phyloP scores from a whole-genome alignment of 805 yeast genomes.

The Candida nemodendra region DNA sequence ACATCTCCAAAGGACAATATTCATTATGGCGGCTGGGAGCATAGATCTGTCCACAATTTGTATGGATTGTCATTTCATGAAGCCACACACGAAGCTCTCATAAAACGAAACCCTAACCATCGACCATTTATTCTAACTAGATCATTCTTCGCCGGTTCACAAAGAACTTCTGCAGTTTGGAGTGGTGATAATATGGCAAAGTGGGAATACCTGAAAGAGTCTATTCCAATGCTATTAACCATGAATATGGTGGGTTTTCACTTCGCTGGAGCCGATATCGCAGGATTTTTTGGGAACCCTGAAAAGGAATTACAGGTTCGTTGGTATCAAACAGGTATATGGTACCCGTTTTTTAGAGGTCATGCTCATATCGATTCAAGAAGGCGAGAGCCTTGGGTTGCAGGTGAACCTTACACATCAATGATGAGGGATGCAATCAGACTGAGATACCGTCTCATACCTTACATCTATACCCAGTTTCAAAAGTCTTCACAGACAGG shows the following conservation, averaged over 20 bases:
- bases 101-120: slow-evolving; percentile 45
- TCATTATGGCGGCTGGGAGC: slow-evolving; percentile 82
- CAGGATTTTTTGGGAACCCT: slow-evolving; percentile 95
- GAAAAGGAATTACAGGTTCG: slow-evolving; percentile 73
- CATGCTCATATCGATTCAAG: slow-evolving; percentile 95
- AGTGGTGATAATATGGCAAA: slow-evolving; percentile 94
- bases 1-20: slow-evolving; percentile 78
- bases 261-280: slow-evolving; percentile 94
- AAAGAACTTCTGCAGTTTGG: slow-evolving; percentile 92
- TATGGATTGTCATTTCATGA: slow-evolving; percentile 81
- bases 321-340: slow-evolving; percentile 95
- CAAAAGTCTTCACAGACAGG: slow-evolving; percentile 60
- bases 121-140: slow-evolving; percentile 90
- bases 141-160: slow-evolving; percentile 88
- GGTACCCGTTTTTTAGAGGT: slow-evolving; percentile 95
- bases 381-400: slow-evolving; percentile 90
- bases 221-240: slow-evolving; percentile 86
- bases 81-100: slow-evolving; percentile 69
- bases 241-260: slow-evolving; percentile 84
- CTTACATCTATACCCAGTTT: slow-evolving; percentile 79
- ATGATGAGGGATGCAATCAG: slow-evolving; percentile 67
- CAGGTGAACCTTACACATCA: slow-evolving; percentile 69
- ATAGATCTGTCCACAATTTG: slow-evolving; percentile 85
- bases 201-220: slow-evolving; percentile 81
- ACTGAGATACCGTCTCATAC: slow-evolving; percentile 73